Evolutionary conservation across 2,329 filamentous ascomycete genomes (phyloP).

Genomic region (Colletotrichum ledebouriae): DNA sequence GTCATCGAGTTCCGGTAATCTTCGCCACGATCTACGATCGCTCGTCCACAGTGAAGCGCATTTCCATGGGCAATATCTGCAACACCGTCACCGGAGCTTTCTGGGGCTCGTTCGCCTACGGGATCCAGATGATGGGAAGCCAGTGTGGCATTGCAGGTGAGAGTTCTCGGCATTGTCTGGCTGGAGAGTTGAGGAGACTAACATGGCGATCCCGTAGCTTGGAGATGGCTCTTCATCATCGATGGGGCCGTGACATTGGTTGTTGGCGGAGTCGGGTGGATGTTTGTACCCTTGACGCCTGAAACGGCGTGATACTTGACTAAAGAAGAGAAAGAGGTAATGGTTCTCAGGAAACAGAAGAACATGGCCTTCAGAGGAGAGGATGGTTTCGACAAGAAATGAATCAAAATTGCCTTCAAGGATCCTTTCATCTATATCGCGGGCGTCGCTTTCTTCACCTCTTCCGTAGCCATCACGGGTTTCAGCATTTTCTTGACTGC

Average conservation of each 20-base stretch:
- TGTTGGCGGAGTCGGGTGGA: slow-evolving; percentile 50
- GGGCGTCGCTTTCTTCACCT: slow-evolving; percentile 49
- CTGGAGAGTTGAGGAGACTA: too few species aligned
- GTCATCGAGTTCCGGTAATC: slow-evolving; percentile 40
- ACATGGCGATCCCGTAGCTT: slow-evolving; percentile 46
- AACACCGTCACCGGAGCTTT: slow-evolving; percentile 50
- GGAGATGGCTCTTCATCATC: slow-evolving; percentile 65
- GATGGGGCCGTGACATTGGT: slow-evolving; percentile 55
- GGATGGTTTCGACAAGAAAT: slow-evolving; percentile 47
- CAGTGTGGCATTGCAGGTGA: slow-evolving; percentile 52
- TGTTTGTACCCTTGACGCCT: slow-evolving; percentile 61
- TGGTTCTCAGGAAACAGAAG: slow-evolving; percentile 47
- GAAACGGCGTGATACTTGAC: slow-evolving; percentile 60
- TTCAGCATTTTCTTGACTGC: slow-evolving; percentile 49
- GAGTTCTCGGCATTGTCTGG: too few species aligned
- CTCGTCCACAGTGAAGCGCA: slow-evolving; percentile 51
- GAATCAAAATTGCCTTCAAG: slow-evolving; percentile 46
- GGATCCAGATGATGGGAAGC: slow-evolving; percentile 57
- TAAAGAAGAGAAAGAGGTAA: slow-evolving; percentile 53
- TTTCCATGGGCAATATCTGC: slow-evolving; percentile 49
- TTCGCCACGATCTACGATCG: slow-evolving; percentile 50
- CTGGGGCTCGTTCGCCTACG: slow-evolving; percentile 49
- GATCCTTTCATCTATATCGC: slow-evolving; percentile 49
- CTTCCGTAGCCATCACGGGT: slow-evolving; percentile 48
- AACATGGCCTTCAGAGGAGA: slow-evolving; percentile 47